Evolutionary conservation across 1,284 basidiomycete species (phyloP).

Genomic region (Boletus mariae): DNA sequence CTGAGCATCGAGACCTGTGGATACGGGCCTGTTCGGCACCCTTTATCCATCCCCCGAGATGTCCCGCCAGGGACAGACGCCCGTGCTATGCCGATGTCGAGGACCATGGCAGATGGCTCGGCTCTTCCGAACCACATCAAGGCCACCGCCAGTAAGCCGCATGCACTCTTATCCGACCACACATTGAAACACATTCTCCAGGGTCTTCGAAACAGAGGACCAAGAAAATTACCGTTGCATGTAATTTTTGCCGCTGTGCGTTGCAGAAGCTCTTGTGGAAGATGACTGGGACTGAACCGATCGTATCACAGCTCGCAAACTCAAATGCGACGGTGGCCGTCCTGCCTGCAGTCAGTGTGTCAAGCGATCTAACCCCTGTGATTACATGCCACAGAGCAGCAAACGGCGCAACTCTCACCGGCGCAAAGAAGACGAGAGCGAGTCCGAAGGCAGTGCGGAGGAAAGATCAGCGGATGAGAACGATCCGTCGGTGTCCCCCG

Average conservation of each 20-base stretch:
- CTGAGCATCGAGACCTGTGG: conserved; percentile 66
- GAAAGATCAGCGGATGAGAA: conserved; percentile 54
- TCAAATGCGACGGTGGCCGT: conserved; percentile 79
- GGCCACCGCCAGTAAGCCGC: conserved; percentile 28
- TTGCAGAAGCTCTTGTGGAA: conserved; percentile 19
- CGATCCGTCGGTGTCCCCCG: conserved; percentile 64
- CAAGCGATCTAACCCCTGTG: conserved; percentile 70
- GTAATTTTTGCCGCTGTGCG: conserved; percentile 83
- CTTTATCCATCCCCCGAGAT: conserved; percentile 47
- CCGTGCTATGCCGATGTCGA: conserved; percentile 38
- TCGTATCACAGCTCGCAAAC: conserved; percentile 60
- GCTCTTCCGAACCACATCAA: conserved; percentile 28
- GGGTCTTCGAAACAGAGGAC: conserved; percentile 53
- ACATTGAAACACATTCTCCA: conserved; percentile 6
- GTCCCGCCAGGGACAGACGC: conserved; percentile 41
- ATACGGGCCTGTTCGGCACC: conserved; percentile 42
- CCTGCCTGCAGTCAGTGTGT: conserved; percentile 75
- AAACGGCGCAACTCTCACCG: conserved; percentile 63
- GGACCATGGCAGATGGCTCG: conserved; percentile 37
- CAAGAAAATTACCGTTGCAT: conserved; percentile 81
- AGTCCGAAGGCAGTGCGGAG: conserved; percentile 59
- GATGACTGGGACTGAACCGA: conserved; percentile 20
- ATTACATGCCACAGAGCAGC: conserved; percentile 67
- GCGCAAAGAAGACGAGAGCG: conserved; percentile 60
- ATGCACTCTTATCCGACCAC: conserved; percentile 7